These are phyloP conservation scores for Nemophila menziesii DNA, from an alignment of 257 asterid species.

Conservation along the genomic window DNA sequence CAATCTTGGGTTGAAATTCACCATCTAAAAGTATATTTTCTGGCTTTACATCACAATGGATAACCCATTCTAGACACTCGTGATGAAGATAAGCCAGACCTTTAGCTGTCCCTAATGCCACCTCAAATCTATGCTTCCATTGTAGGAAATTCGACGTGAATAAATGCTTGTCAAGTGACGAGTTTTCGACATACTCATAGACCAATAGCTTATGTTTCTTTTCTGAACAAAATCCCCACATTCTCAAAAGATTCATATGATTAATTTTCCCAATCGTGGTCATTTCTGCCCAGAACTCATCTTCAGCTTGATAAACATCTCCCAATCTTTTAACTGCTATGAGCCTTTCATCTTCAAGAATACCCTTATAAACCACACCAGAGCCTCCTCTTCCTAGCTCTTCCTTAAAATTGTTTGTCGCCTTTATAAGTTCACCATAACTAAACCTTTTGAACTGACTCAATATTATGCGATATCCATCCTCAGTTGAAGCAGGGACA, in stretches of 20 bases:
- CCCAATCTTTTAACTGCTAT: constrained; percentile 24
- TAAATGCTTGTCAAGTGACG: constrained; percentile 23
- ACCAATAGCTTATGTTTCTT: constrained; percentile 19
- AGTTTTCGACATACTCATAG: constrained; percentile 21
- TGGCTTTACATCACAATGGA: constrained; percentile 39
- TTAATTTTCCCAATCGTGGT: constrained; percentile 24
- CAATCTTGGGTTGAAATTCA: constrained; percentile 25
- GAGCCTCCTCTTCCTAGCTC: constrained; percentile 32
- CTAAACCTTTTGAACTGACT: constrained; percentile 21
- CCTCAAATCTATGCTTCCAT: constrained; percentile 26
- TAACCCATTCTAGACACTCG: constrained; percentile 40
- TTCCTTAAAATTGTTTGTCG: constrained; percentile 19
- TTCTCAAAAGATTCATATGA: constrained; percentile 32
- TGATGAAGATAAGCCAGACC: constrained; percentile 34
- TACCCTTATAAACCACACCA: constrained; percentile 23
- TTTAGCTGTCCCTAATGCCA: constrained; percentile 26
- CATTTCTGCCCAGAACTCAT: constrained; percentile 26
- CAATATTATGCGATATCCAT: constrained; percentile 19
- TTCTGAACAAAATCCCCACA: constrained; percentile 38
- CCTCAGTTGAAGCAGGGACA: constrained; percentile 19
- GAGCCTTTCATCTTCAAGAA: constrained; percentile 15
- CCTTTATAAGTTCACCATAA: constrained; percentile 22
- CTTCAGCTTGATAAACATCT: constrained; percentile 19
- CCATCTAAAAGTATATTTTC: constrained; percentile 25
- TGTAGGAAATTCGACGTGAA: constrained; percentile 8